Evolutionary conservation across 768 basidiomycete genomes (phyloP).

Genomic region (Cystofilobasidium macerans): DNA sequence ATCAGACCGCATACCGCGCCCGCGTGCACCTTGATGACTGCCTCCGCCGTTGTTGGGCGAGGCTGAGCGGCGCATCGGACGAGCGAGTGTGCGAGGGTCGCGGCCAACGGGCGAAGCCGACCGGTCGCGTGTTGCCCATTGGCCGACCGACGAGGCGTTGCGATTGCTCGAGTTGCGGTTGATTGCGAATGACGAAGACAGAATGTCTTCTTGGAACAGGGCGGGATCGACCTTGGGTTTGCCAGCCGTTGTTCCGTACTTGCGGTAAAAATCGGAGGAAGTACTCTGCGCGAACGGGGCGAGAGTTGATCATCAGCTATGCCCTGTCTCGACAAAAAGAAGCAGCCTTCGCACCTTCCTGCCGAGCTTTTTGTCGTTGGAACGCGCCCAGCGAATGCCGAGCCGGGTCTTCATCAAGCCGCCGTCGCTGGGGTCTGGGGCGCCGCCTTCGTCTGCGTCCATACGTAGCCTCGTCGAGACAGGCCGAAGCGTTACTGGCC

Average conservation of each 20-base stretch:
- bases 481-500: conserved; percentile 9
- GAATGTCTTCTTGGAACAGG: not conserved
- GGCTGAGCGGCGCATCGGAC: not conserved
- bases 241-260: not conserved
- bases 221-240: not conserved
- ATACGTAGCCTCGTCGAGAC: not conserved
- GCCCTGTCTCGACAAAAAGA: not conserved
- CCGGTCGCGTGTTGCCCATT: not conserved
- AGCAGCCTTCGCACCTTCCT: not conserved
- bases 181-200: not conserved
- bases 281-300: not conserved
- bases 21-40: not conserved
- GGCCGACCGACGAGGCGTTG: not conserved
- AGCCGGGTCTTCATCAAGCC: conserved; percentile 6
- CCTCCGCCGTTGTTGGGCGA: not conserved
- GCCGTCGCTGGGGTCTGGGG: not conserved
- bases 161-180: not conserved
- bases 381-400: conserved; percentile 9
- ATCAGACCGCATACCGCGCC: not conserved
- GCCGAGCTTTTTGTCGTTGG: conserved; percentile 2
- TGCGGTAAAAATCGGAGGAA: not conserved
- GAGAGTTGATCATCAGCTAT: not conserved
- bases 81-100: not conserved
- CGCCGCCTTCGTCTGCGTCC: conserved; percentile 15
- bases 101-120: not conserved